Evolutionary conservation across 2,329 filamentous ascomycete species (phyloP).

Genomic region (Aspergillus sp.): DNA sequence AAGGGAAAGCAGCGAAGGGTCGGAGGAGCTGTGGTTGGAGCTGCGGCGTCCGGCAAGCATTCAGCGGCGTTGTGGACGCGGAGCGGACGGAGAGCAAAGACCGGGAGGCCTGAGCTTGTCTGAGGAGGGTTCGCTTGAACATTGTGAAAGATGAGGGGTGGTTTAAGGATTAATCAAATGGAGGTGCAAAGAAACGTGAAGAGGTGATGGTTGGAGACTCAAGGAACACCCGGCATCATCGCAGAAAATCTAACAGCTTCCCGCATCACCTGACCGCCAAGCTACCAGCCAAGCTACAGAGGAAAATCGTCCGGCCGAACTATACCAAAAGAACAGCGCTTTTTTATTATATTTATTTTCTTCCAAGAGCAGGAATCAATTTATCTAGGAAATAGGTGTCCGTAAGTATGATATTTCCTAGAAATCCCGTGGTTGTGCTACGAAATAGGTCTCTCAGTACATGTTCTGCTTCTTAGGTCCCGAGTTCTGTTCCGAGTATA

Average conservation of each 20-base stretch:
- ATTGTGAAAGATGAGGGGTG: constrained; percentile 28
- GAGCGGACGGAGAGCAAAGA: constrained; percentile 35
- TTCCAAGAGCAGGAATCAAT: too few species aligned
- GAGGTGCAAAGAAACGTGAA: neutral
- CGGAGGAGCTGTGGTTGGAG: constrained; percentile 34
- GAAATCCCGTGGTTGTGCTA: neutral
- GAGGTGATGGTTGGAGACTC: constrained; percentile 1
- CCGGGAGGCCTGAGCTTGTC: constrained; percentile 42
- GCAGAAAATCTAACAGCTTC: constrained; percentile 20
- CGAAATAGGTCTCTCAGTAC: neutral
- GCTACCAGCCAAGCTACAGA: neutral
- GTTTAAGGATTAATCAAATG: constrained; percentile 2
- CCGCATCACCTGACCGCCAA: constrained; percentile 9
- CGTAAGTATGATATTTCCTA: neutral
- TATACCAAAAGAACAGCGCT: neutral
- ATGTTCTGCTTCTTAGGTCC: neutral
- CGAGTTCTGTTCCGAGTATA: neutral
- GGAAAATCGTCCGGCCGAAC: constrained; percentile 15
- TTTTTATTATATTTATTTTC: neutral
- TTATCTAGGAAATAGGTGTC: neutral
- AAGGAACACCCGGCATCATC: constrained; percentile 8
- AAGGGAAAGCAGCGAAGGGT: constrained; percentile 34
- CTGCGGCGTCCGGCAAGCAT: constrained; percentile 35
- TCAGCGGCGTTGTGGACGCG: constrained; percentile 32
- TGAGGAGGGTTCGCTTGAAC: constrained; percentile 44